phyloP scores from a whole-genome alignment of 2,329 filamentous ascomycete genomes.

The Macrophomina phaseolina region DNA sequence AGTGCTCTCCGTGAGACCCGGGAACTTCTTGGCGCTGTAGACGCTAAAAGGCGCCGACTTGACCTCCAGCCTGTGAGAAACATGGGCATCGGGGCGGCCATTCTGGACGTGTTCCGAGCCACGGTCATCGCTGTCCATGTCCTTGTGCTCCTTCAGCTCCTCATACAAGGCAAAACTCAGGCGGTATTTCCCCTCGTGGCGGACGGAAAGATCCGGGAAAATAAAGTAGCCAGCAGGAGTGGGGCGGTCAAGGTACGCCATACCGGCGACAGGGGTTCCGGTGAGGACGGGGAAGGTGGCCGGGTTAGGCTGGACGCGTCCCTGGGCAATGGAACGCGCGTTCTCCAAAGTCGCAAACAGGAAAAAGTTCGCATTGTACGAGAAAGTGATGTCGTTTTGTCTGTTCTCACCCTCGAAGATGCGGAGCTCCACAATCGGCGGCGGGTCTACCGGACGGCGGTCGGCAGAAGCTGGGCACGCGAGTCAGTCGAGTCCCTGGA shows the following conservation, averaged over 20 bases:
- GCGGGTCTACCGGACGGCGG: constrained; percentile 89
- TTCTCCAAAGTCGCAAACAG: constrained; percentile 78
- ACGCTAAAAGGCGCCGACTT: constrained; percentile 87
- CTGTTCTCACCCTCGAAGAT: constrained; percentile 73
- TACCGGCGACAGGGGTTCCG: constrained; percentile 91
- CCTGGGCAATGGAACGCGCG: constrained; percentile 68
- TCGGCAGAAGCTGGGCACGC: constrained; percentile 72
- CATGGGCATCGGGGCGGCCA: constrained; percentile 55
- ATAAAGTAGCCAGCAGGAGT: constrained; percentile 86
- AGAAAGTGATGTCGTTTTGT: constrained; percentile 72
- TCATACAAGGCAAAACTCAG: constrained; percentile 93
- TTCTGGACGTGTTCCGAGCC: constrained; percentile 40
- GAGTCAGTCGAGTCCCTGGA: constrained; percentile 31
- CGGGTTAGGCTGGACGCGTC: constrained; percentile 67
- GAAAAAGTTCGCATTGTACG: constrained; percentile 97
- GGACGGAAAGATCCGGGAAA: constrained; percentile 94
- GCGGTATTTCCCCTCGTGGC: constrained; percentile 93
- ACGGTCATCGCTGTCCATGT: constrained; percentile 66
- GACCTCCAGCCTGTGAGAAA: constrained; percentile 87
- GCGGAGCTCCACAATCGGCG: constrained; percentile 89
- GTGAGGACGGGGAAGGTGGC: constrained; percentile 84
- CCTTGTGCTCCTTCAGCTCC: constrained; percentile 83
- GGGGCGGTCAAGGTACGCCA: constrained; percentile 93
- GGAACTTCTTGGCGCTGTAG: constrained; percentile 98
- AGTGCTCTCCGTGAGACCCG: constrained; percentile 89